A percentile compares a stretch with the other conserved stretches of the same genome.
These are phyloP conservation scores for Boletellus ananas DNA, from an alignment of 768 basidiomycete species.

Conservation along the genomic window DNA sequence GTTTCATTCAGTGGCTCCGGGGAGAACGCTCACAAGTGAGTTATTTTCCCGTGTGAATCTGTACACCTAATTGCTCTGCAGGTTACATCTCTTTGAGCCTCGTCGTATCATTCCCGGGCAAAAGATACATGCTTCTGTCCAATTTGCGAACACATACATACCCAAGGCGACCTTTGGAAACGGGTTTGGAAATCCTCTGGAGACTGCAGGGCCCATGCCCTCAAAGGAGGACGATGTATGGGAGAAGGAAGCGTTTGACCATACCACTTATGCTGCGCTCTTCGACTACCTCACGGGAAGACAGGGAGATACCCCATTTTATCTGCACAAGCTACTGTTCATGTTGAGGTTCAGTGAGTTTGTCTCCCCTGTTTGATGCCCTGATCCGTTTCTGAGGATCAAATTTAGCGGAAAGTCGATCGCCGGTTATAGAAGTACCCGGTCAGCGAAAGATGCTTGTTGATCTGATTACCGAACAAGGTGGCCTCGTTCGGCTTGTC, in stretches of 20 bases:
- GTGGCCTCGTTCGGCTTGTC: conserved; percentile 8
- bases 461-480: conserved; percentile 3
- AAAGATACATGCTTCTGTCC: conserved; percentile 19
- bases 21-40: conserved; percentile 9
- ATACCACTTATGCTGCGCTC: conserved; percentile 5
- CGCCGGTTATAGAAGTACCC: not conserved
- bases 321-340: conserved; percentile 16
- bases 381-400: not conserved
- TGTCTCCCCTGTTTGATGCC: not conserved
- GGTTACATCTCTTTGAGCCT: conserved; percentile 11
- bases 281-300: conserved; percentile 8
- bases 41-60: not conserved
- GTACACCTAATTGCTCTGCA: not conserved
- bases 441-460: conserved; percentile 4
- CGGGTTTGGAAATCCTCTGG: conserved; percentile 12
- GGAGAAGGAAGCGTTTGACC: conserved; percentile 16
- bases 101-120: conserved; percentile 19
- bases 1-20: conserved; percentile 17
- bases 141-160: conserved; percentile 17
- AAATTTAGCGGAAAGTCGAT: conserved; percentile 8
- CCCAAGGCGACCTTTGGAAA: conserved; percentile 16
- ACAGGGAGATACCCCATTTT: conserved; percentile 8
- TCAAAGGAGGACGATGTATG: conserved; percentile 6
- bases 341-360: conserved; percentile 18
- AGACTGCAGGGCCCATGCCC: conserved; percentile 5